phyloP scores from a whole-genome alignment of 179 eudicot genomes.

The Patellifolia procumbens region DNA sequence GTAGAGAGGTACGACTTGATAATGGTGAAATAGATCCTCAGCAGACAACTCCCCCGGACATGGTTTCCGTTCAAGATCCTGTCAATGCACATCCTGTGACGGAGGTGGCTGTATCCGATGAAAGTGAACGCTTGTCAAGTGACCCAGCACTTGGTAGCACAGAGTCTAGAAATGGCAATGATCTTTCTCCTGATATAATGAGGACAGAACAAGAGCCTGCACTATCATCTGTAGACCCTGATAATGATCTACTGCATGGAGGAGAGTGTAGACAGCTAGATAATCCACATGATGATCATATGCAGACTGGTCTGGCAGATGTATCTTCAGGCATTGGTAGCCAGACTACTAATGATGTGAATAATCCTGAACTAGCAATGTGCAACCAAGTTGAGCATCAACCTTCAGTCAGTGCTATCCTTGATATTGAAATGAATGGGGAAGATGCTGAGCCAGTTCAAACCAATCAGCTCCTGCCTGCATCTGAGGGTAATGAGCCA shows the following conservation, averaged over 20 bases:
- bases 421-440: slow-evolving; percentile 64
- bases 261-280: slow-evolving; percentile 30
- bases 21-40: slow-evolving; percentile 38
- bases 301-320: slow-evolving; percentile 39
- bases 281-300: slow-evolving; percentile 34
- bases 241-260: slow-evolving; percentile 24
- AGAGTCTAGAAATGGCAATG: slow-evolving; percentile 61
- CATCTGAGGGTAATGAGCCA: slow-evolving; percentile 45
- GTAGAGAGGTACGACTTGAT: slow-evolving; percentile 38
- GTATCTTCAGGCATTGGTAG: slow-evolving; percentile 37
- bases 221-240: slow-evolving; percentile 28
- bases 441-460: slow-evolving; percentile 45
- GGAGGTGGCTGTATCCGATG: slow-evolving; percentile 38
- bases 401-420: slow-evolving; percentile 39
- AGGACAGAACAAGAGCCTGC: slow-evolving; percentile 31
- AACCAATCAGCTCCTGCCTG: slow-evolving; percentile 35
- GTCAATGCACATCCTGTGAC: slow-evolving; percentile 27
- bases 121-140: slow-evolving; percentile 35
- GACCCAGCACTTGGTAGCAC: slow-evolving; percentile 41
- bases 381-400: slow-evolving; percentile 41
- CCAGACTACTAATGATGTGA: slow-evolving; percentile 33
- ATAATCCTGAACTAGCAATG: slow-evolving; percentile 41
- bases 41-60: slow-evolving; percentile 36
- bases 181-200: slow-evolving; percentile 37
- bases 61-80: slow-evolving; percentile 35